Evolutionary conservation across 495 filamentous ascomycete genomes (phyloP).

Genomic region (Apodospora peruviana): DNA sequence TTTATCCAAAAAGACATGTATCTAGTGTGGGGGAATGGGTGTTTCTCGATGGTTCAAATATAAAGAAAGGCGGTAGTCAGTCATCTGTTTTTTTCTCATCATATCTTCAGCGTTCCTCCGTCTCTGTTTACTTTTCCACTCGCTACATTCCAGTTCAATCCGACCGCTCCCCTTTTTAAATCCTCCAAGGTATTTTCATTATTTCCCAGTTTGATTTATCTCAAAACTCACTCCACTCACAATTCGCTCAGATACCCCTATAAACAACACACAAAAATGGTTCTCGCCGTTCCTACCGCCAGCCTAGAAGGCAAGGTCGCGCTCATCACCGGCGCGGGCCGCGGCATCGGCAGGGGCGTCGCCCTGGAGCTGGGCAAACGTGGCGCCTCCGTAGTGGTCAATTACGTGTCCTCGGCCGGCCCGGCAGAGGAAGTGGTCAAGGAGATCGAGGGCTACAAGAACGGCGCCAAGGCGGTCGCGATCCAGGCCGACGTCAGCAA

Average conservation of each 20-base stretch:
- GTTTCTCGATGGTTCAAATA: neutral
- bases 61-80: too few relatives aligned
- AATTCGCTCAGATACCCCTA: neutral
- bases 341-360: conserved; percentile 70
- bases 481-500: conserved; percentile 73
- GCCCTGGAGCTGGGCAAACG: conserved; percentile 70
- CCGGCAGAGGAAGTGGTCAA: conserved; percentile 61
- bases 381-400: conserved; percentile 68
- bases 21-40: neutral
- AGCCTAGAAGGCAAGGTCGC: conserved; percentile 62
- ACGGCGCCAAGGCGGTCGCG: conserved; percentile 55
- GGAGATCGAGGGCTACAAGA: conserved; percentile 27
- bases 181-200: neutral
- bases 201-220: neutral
- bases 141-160: neutral
- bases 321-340: conserved; percentile 65
- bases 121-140: neutral
- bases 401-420: conserved; percentile 62
- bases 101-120: neutral
- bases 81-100: too few relatives aligned
- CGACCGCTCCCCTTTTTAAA: neutral
- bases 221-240: neutral
- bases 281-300: conserved; percentile 28
- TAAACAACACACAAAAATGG: conserved; percentile 16
- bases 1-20: neutral